Percentiles rank a stretch among this genome's conserved stretches.
Conservation (phyloP, 805 yeast genomes). For the Schwanniomyces polymorphus region DNA sequence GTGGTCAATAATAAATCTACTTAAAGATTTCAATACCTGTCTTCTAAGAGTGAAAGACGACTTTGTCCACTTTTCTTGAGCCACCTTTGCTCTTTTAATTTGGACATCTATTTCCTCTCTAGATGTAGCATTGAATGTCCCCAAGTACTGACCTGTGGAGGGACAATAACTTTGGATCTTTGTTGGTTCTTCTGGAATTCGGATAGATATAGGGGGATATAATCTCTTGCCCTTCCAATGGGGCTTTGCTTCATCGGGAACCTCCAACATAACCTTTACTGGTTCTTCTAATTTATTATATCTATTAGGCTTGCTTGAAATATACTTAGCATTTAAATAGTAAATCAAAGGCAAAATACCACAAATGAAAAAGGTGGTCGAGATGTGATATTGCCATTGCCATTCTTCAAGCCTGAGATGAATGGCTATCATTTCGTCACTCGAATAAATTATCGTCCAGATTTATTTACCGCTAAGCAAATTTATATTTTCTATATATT, state of each 20-base stretch:
- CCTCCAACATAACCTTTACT: constrained; percentile 49
- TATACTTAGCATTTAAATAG: constrained; percentile 34
- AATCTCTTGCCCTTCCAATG: constrained; percentile 91
- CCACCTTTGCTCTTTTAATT: constrained; percentile 51
- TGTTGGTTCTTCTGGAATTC: constrained; percentile 60
- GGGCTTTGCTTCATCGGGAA: constrained; percentile 78
- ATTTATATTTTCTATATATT: too few species aligned
- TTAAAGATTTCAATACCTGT: constrained; percentile 67
- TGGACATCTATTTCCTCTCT: constrained; percentile 68
- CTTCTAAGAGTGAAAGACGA: constrained; percentile 68
- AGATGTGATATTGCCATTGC: constrained; percentile 47
- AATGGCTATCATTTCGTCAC: constrained; percentile 36
- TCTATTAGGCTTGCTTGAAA: constrained; percentile 37
- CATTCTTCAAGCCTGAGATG: constrained; percentile 39
- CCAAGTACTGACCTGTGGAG: constrained; percentile 90
- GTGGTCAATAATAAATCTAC: constrained; percentile 69
- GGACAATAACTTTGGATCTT: constrained; percentile 88
- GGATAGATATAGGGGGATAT: constrained; percentile 57
- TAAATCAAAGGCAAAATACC: constrained; percentile 37
- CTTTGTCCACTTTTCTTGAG: constrained; percentile 52
- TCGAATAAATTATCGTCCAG: neutral
- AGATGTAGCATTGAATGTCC: constrained; percentile 65
- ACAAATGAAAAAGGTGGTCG: constrained; percentile 41
- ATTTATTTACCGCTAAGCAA: neutral
- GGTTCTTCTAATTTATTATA: constrained; percentile 46